A percentile compares a stretch with the other conserved stretches of the same genome.
phyloP scores from a whole-genome alignment of 2,329 filamentous ascomycete species.

The Dichotomopilus funicola region DNA sequence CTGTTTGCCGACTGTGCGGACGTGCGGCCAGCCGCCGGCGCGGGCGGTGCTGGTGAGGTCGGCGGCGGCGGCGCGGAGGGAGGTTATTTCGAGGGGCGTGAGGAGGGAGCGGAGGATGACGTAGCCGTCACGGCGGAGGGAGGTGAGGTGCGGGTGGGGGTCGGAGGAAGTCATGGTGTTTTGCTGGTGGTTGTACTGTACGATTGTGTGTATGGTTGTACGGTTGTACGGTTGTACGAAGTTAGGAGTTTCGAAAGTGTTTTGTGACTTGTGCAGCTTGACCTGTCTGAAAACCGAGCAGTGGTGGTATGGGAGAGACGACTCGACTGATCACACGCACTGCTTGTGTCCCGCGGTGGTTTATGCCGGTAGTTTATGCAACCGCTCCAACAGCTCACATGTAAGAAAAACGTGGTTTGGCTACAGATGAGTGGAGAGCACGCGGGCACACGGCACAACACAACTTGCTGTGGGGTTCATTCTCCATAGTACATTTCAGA shows the following conservation, averaged over 20 bases:
- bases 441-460: no score
- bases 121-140: conserved; percentile 66
- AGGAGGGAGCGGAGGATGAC: conserved; percentile 64
- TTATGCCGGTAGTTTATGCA: no score
- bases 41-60: conserved; percentile 56
- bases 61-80: conserved; percentile 54
- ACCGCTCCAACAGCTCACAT: no score
- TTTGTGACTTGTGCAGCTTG: neutral
- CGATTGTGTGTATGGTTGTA: neutral
- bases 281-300: no score
- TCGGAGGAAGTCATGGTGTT: neutral
- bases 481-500: no score
- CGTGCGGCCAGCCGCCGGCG: conserved; percentile 68
- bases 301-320: neutral
- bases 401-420: no score
- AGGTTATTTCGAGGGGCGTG: conserved; percentile 44
- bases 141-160: conserved; percentile 7
- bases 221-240: neutral
- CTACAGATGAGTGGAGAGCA: no score
- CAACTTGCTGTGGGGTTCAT: no score
- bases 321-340: no score
- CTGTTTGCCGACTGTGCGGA: conserved; percentile 81
- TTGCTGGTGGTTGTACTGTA: neutral
- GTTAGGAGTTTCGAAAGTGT: neutral
- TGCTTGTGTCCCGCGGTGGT: no score